phyloP scores from a whole-genome alignment of 257 asterid species.

The Solanum chilense region DNA sequence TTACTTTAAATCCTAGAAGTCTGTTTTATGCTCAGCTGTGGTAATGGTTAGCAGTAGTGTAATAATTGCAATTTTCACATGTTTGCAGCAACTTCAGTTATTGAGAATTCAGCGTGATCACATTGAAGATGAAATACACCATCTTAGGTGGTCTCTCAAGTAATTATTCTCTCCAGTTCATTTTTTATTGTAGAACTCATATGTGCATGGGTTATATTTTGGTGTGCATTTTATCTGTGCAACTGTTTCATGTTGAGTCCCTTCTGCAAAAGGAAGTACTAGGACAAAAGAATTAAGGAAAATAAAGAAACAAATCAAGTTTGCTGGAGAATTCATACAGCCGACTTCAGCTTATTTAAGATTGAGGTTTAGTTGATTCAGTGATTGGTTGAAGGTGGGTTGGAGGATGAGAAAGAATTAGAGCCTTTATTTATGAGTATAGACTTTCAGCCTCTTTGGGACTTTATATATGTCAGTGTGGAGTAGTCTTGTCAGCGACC shows the following conservation, averaged over 20 bases:
- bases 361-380: background rate
- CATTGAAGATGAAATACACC: conserved; percentile 80
- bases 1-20: background rate
- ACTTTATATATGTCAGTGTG: background rate
- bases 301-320: background rate
- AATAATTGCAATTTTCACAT: background rate
- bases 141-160: conserved; percentile 80
- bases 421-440: background rate
- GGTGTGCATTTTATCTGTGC: background rate
- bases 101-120: conserved; percentile 72
- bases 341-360: background rate
- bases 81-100: conserved; percentile 60
- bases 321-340: background rate
- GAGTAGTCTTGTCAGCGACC: background rate
- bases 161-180: conserved; percentile 6
- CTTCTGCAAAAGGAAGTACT: background rate
- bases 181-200: background rate
- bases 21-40: background rate
- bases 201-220: background rate
- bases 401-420: background rate
- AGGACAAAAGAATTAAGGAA: background rate
- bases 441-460: background rate
- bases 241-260: background rate
- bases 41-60: background rate
- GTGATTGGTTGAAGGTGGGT: background rate